phyloP scores from a whole-genome alignment of 345 rosid species.

The Clausena lansium region DNA sequence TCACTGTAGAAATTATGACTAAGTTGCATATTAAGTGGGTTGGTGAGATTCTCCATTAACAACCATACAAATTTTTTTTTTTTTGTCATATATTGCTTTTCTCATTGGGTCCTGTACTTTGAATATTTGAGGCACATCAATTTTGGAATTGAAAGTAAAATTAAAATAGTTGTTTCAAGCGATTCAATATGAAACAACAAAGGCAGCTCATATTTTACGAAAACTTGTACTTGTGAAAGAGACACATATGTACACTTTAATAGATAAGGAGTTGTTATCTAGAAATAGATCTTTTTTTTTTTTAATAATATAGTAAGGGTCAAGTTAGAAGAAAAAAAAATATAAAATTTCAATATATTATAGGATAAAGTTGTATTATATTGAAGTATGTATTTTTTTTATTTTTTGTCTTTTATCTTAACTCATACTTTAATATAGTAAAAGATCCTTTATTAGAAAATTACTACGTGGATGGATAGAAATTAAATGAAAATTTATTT shows the following conservation, averaged over 20 bases:
- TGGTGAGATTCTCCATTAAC: constrained; percentile 10
- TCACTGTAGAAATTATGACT: not conserved
- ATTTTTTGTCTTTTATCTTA: accelerated
- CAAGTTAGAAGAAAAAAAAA: too few relatives aligned
- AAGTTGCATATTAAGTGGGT: not conserved
- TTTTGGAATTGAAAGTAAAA: not conserved
- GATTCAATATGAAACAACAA: not conserved
- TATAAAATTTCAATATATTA: too few relatives aligned
- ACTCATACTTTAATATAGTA: too few relatives aligned
- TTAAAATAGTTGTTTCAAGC: not conserved
- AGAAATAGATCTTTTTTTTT: too few relatives aligned
- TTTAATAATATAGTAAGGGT: too few relatives aligned
- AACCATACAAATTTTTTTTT: not conserved
- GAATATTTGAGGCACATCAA: not conserved
- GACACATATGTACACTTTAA: too few relatives aligned
- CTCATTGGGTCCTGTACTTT: not conserved
- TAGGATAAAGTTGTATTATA: too few relatives aligned
- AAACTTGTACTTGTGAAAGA: not conserved
- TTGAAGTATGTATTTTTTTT: too few relatives aligned
- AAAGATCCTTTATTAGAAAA: too few relatives aligned
- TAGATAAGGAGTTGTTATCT: too few relatives aligned
- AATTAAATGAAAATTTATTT: too few relatives aligned
- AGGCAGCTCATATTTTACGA: not conserved
- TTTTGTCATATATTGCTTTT: not conserved
- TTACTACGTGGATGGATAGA: too few relatives aligned